Evolutionary conservation across 192 early-diverging fungal genomes (phyloP), one percentile per base, ranked within the genome.

Genomic region (Coemansia sp.): DNA sequence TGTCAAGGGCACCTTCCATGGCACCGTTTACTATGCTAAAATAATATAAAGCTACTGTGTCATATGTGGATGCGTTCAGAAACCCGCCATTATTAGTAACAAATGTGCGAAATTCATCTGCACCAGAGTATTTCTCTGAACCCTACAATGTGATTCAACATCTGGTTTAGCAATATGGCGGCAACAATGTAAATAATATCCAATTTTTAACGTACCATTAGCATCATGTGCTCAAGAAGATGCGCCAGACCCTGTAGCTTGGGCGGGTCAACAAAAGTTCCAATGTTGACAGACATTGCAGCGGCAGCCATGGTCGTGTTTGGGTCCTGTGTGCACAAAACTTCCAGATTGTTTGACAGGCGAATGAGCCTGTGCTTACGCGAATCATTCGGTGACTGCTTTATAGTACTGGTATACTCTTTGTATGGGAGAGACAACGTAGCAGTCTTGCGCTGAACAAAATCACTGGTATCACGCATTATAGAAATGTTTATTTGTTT

Each of bases 161-260:
- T 8, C 5, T 8, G 19, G 21, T 18, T 46, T 46, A 46, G 22
- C 21, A 38, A 38, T 35, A 12, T 6, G 33, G 6, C 10, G 33
- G 9, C 14, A 12, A 35, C 2, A 35, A 35, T 1, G 12, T 45
- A 18, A 32, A n/a, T n/a, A n/a, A 10, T 5, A 40, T 42, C 8
- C 14, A 40, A 6, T 27, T 23, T 28, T 0, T 12, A 38, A 55
- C 54, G 9, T 54, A 69, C 67, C 75, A 88, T 79, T 60, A 88
- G 87, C 12, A 89, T 69, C 44, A 90, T 58, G 61, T 90, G 89
- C 58, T 90, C 89, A 57, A 84, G 81, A 42, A 87, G 87, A 48
- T 90, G 89, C 0, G 89, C 89, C 25, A 90, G 68, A 0, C 89
- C 89, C 44, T 63, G 82, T 11, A 88, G 57, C 35, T 82, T 60